Evolutionary conservation across 2,329 filamentous ascomycete species (phyloP), one percentile per base, ranked within the genome.

Genomic region (Hirsutella thompsonii): DNA sequence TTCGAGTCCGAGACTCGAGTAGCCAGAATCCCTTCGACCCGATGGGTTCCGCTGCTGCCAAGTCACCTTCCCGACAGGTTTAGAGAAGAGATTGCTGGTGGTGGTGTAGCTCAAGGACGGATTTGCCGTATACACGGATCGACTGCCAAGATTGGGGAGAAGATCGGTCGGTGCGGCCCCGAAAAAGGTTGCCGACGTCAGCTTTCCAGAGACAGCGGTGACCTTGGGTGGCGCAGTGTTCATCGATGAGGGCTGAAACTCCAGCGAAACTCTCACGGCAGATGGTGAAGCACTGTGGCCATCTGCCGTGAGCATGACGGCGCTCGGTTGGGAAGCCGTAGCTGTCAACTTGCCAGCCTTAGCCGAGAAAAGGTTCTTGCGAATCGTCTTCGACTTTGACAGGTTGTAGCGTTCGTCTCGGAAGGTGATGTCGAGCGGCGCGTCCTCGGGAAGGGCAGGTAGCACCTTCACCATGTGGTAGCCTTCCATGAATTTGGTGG

Each of bases 171-270:
- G 64, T 5, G 59, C 58, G 3, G 62, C 60, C 45, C 68, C 66
- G 53, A 67, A 77, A 56, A 65, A 76, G 6, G 72, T 76, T 42
- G 68, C 63, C 1, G 71, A 62, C 1, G 63, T 59, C 23, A 78
- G 50, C 56, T 76, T 77, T 42, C 64, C 65, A 4, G 67, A 58
- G 8, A 74, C 60, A 2, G 58, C 60, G 30, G 65, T 67, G 46
- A 77, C 55, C 50, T 62, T 68, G 32, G 72, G 73, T 5, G 70
- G 66, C 2, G 55, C 47, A 3, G 61, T 54, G 33, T 69, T 67
- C 39, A 57, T 49, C 3, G 63, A 59, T 1, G 57, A 50, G 0
- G 73, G 67, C 42, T 63, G 62, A 46, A 74, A 77, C 42, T 58
- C 57, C 8, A 78, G 55, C 47, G 62, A 56, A 39, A 78, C 50